These are phyloP conservation scores for Pleurotus tuber-regium DNA, from an alignment of 768 basidiomycete species.

Conservation along the genomic window DNA sequence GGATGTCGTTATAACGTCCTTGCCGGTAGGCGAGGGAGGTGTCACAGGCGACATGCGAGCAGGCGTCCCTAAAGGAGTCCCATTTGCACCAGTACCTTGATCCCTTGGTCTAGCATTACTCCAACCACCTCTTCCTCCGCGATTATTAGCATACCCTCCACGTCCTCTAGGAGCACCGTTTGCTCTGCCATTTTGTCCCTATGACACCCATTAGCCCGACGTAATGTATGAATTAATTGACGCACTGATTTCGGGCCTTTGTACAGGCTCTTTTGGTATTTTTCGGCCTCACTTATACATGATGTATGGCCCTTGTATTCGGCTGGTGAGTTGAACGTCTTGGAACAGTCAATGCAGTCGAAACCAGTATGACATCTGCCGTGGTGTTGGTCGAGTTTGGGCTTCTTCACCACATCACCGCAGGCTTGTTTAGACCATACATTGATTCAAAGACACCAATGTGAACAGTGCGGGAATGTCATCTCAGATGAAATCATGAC, in stretches of 20 bases:
- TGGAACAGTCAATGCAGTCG: conserved; percentile 89
- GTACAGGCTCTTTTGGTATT: conserved; percentile 86
- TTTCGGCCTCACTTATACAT: conserved; percentile 90
- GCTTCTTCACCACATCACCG: conserved; percentile 88
- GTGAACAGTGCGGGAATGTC: too few species aligned
- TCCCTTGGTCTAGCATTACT: conserved; percentile 26
- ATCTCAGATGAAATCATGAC: too few species aligned
- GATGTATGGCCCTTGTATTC: conserved; percentile 82
- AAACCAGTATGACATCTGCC: conserved; percentile 62
- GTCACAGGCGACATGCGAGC: conserved; percentile 33
- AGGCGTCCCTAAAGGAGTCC: conserved; percentile 67
- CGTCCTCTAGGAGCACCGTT: conserved; percentile 11
- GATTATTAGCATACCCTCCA: conserved; percentile 21
- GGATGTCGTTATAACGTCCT: conserved; percentile 1
- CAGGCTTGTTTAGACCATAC: conserved; percentile 48
- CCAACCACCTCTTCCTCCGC: conserved; percentile 31
- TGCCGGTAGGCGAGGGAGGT: conserved; percentile 14
- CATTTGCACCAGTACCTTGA: conserved; percentile 63
- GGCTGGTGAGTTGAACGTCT: conserved; percentile 69
- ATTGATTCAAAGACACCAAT: too few species aligned
- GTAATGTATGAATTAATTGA: background rate
- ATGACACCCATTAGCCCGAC: background rate
- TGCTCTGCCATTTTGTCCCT: conserved; percentile 15
- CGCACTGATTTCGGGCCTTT: conserved; percentile 68
- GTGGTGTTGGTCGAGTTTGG: conserved; percentile 83